phyloP scores from a whole-genome alignment of 2,329 filamentous ascomycete species.

The Pseudocercospora eumusae region DNA sequence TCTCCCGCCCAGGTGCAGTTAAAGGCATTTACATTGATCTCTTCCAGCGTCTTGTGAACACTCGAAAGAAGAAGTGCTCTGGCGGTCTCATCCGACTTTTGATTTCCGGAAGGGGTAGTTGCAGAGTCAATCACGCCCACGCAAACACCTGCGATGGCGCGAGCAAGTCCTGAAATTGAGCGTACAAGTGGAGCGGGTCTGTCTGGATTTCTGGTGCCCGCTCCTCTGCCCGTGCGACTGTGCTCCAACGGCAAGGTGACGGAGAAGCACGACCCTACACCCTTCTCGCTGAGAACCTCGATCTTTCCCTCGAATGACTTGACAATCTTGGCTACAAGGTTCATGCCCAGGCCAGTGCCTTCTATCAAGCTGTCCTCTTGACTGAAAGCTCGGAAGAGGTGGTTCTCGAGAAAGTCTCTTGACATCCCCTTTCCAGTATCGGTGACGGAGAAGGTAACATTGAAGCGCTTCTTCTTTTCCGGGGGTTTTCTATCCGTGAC shows the following conservation, averaged over 20 bases:
- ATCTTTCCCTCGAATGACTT: slow-evolving; percentile 62
- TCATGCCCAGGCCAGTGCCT: slow-evolving; percentile 66
- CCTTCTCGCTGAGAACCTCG: slow-evolving; percentile 36
- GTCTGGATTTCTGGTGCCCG: slow-evolving; percentile 16
- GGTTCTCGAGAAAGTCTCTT: slow-evolving; percentile 61
- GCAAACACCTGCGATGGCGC: slow-evolving; percentile 20
- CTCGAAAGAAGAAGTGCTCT: slow-evolving; percentile 24
- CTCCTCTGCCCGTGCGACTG: slow-evolving; percentile 18
- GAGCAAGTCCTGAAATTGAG: slow-evolving; percentile 17
- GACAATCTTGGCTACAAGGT: slow-evolving; percentile 62
- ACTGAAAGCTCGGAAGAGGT: slow-evolving; percentile 64
- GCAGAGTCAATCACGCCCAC: slow-evolving; percentile 27
- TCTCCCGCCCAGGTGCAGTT: slow-evolving; percentile 27
- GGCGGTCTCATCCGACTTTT: slow-evolving; percentile 25
- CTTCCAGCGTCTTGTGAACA: slow-evolving; percentile 26
- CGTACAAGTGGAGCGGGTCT: slow-evolving; percentile 14
- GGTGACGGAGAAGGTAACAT: slow-evolving; percentile 45
- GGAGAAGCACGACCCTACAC: slow-evolving; percentile 26
- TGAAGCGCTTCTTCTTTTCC: slow-evolving; percentile 27
- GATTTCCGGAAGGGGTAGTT: slow-evolving; percentile 22
- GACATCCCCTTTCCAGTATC: slow-evolving; percentile 70
- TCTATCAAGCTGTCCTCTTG: slow-evolving; percentile 64
- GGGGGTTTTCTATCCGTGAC: slow-evolving; percentile 24
- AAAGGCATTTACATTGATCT: slow-evolving; percentile 26
- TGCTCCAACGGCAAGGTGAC: slow-evolving; percentile 29